Evolutionary conservation across 306 rosid species (phyloP).

Genomic region (Vigna hirtella): DNA sequence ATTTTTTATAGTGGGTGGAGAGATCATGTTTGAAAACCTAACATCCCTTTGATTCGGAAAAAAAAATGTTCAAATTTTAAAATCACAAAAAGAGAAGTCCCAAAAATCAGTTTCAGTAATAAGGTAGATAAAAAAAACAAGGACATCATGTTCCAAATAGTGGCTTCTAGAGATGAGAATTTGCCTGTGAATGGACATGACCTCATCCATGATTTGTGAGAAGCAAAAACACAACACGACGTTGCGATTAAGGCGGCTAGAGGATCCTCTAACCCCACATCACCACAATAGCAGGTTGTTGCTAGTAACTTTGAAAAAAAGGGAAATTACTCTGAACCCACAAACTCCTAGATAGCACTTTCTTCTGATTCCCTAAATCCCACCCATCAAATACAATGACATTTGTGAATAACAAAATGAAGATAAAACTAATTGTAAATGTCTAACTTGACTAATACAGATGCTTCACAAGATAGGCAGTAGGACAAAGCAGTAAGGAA

Average conservation of each 20-base stretch:
- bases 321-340: not conserved
- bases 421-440: slow-evolving; percentile 4
- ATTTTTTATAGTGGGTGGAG: not conserved
- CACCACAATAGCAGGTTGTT: not conserved
- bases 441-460: not conserved
- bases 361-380: not conserved
- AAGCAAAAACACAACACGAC: not conserved
- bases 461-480: not conserved
- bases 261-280: slow-evolving; percentile 18
- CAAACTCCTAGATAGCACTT: not conserved
- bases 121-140: not conserved
- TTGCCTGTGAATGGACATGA: not conserved
- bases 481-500: not conserved
- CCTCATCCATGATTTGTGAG: not conserved
- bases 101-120: not conserved
- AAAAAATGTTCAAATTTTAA: not conserved
- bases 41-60: not conserved
- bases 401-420: not conserved
- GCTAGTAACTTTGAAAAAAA: not conserved
- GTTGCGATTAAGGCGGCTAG: not conserved
- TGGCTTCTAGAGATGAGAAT: not conserved
- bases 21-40: not conserved
- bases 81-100: not conserved
- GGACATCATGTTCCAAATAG: not conserved
- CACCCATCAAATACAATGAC: not conserved